A percentile compares a stretch with the other conserved stretches of the same genome.
Evolutionary conservation across 164 flowering plant species (phyloP).

Genomic region (Tetracentron sinense): DNA sequence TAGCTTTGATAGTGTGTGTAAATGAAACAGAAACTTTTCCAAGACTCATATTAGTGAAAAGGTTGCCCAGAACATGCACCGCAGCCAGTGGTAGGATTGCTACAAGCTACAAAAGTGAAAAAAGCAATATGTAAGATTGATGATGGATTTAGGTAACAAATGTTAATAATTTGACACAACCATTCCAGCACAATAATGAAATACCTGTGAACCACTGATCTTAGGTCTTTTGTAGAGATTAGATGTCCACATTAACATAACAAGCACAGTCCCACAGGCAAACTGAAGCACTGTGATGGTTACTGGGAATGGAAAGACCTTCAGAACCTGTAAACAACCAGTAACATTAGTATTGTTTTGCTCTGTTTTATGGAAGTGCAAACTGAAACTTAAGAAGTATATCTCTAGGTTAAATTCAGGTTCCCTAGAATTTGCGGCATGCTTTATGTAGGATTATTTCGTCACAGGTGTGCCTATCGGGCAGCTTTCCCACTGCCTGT

Average conservation of each 20-base stretch:
- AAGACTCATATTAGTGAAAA: slow-evolving; percentile 97
- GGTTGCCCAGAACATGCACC: slow-evolving; percentile 86
- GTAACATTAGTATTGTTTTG: neutral
- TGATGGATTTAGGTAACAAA: neutral
- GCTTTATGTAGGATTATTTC: no score
- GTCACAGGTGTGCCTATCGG: no score
- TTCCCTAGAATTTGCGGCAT: no score
- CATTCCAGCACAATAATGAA: no score
- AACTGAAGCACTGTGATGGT: slow-evolving; percentile 53
- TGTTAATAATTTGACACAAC: neutral
- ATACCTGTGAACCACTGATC: slow-evolving; percentile 62
- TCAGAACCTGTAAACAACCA: slow-evolving; percentile 45
- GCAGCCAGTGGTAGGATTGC: slow-evolving; percentile 84
- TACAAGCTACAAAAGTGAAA: slow-evolving; percentile 48
- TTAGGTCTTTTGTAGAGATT: slow-evolving; percentile 56
- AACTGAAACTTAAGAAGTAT: no score
- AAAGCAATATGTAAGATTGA: slow-evolving; percentile 2
- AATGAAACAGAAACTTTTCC: slow-evolving; percentile 98
- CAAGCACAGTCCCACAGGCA: slow-evolving; percentile 58
- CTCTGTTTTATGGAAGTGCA: neutral
- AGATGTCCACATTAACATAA: slow-evolving; percentile 46
- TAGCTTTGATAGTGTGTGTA: slow-evolving; percentile 96
- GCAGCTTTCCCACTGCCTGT: no score
- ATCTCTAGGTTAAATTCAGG: no score
- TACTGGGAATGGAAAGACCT: slow-evolving; percentile 49